Evolutionary conservation across 2,329 filamentous ascomycete species (phyloP).

Genomic region (Rhinocladiella similis): DNA sequence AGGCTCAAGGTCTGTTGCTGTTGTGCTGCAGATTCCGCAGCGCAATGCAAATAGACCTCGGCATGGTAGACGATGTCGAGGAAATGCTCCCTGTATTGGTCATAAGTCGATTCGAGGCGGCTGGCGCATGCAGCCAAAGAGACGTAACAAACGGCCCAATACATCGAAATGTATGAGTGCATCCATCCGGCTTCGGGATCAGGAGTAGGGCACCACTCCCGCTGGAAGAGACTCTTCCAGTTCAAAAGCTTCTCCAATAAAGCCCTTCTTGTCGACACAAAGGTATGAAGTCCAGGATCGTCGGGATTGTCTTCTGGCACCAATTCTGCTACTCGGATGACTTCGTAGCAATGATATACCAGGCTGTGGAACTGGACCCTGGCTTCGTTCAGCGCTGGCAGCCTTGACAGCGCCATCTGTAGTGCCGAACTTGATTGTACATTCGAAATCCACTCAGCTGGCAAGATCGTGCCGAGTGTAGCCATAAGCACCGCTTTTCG

Average conservation of each 20-base stretch:
- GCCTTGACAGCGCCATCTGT: not conserved
- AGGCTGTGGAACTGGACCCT: slow-evolving; percentile 13
- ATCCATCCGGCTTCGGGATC: slow-evolving; percentile 5
- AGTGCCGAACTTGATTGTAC: not conserved
- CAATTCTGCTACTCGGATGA: slow-evolving; percentile 20
- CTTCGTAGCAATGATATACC: slow-evolving; percentile 15
- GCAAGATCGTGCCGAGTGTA: slow-evolving; percentile 7
- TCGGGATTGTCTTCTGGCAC: slow-evolving; percentile 4
- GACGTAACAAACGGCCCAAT: slow-evolving; percentile 18
- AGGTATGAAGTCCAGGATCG: slow-evolving; percentile 4
- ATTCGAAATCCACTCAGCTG: slow-evolving; percentile 8
- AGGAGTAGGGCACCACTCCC: not conserved
- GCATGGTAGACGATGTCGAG: slow-evolving; percentile 13
- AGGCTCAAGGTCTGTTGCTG: slow-evolving; percentile 22
- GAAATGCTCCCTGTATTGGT: slow-evolving; percentile 16
- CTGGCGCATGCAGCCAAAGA: slow-evolving; percentile 15
- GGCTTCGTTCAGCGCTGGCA: slow-evolving; percentile 10
- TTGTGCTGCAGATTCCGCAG: not conserved
- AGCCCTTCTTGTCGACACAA: slow-evolving; percentile 2
- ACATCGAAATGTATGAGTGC: slow-evolving; percentile 18
- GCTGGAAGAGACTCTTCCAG: slow-evolving; percentile 10
- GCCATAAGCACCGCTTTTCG: slow-evolving; percentile 16
- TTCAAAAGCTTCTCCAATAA: slow-evolving; percentile 8
- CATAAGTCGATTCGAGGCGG: slow-evolving; percentile 12
- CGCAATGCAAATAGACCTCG: slow-evolving; percentile 7